Conservation (phyloP, 2,329 filamentous ascomycete species). For the Colletotrichum eremochloae region DNA sequence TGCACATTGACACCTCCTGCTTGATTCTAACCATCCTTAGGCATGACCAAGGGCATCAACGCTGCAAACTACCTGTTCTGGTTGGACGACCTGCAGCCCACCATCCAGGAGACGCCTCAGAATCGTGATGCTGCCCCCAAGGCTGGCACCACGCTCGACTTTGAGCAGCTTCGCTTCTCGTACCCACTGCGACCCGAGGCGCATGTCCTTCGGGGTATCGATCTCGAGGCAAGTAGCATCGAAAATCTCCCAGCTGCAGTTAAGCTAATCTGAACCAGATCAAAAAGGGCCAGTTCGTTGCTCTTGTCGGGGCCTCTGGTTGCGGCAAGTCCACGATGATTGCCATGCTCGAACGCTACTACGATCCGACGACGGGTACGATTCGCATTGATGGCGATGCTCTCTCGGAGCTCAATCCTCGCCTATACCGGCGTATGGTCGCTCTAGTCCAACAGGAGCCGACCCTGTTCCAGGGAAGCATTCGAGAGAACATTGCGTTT, state of each 20-base stretch:
- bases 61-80: conserved; percentile 66
- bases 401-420: conserved; percentile 57
- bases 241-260: neutral
- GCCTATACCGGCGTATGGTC: conserved; percentile 65
- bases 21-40: conserved; percentile 40
- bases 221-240: conserved; percentile 50
- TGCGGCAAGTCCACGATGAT: conserved; percentile 74
- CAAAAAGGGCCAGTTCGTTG: conserved; percentile 63
- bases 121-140: conserved; percentile 55
- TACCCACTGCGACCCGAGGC: conserved; percentile 66
- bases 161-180: conserved; percentile 71
- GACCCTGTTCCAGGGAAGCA: conserved; percentile 62
- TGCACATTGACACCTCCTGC: neutral
- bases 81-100: conserved; percentile 58
- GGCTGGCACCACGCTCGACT: conserved; percentile 56
- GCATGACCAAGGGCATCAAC: conserved; percentile 64
- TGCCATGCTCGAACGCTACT: conserved; percentile 62
- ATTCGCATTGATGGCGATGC: conserved; percentile 62
- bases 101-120: conserved; percentile 56
- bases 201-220: conserved; percentile 58
- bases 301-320: conserved; percentile 68
- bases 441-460: conserved; percentile 71
- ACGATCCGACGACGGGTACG: conserved; percentile 58
- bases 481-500: conserved; percentile 61
- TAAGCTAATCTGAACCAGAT: conserved; percentile 47